Conservation (phyloP, 2,329 filamentous ascomycete species). For the Penicillium sp. region DNA sequence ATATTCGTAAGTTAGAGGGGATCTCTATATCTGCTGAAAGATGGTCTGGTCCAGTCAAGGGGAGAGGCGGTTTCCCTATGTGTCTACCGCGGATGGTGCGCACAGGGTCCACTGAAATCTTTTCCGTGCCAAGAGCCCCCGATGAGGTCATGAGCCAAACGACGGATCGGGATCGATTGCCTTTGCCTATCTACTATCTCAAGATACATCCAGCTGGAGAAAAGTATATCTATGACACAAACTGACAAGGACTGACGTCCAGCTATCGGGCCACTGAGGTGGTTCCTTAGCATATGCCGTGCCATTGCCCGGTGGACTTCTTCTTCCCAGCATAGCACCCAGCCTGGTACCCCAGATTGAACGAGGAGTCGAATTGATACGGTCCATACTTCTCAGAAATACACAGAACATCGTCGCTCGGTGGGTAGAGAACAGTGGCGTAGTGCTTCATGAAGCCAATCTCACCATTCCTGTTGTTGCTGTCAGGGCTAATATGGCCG, state of each 20-base stretch:
- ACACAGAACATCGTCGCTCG: background rate
- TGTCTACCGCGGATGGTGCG: background rate
- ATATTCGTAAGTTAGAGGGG: background rate
- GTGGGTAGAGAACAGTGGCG: background rate
- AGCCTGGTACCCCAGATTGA: background rate
- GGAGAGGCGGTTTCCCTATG: background rate
- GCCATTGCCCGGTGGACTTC: background rate
- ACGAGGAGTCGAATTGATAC: background rate
- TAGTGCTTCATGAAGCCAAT: background rate
- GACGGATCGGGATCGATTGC: background rate
- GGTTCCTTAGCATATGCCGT: background rate
- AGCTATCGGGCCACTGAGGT: background rate
- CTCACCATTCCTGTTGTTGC: background rate
- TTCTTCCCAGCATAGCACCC: background rate
- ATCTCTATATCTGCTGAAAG: background rate
- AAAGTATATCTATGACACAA: background rate
- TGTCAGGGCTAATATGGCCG: background rate
- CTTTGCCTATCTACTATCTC: background rate
- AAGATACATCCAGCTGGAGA: background rate
- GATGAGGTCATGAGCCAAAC: constrained; percentile 14
- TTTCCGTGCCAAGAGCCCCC: constrained; percentile 13
- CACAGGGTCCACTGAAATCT: constrained; percentile 7
- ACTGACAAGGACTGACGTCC: background rate
- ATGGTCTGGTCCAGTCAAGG: background rate
- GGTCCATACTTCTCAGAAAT: background rate